Conservation (phyloP, 2,329 filamentous ascomycete species). For the Ceratocystis alfenasii region DNA sequence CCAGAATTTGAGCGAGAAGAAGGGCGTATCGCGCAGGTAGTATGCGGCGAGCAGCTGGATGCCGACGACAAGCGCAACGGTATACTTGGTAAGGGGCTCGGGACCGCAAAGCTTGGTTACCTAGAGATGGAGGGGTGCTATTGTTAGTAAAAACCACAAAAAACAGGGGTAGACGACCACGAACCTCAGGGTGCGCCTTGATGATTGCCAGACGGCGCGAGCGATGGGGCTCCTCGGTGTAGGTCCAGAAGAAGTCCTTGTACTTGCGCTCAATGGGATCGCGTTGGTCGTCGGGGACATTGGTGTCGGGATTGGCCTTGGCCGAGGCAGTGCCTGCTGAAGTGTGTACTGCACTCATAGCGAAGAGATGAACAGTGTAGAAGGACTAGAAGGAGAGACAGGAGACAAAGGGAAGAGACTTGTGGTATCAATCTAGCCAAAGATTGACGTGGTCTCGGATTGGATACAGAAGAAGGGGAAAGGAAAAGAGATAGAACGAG, state of each 20-base stretch:
- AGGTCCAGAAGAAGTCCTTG: conserved; percentile 85
- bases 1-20: conserved; percentile 78
- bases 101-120: conserved; percentile 95
- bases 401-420: background rate
- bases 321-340: conserved; percentile 10
- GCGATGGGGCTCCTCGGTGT: conserved; percentile 93
- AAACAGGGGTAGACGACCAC: conserved; percentile 21
- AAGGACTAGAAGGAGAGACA: background rate
- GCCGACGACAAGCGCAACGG: conserved; percentile 70
- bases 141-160: background rate
- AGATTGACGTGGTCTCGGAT: background rate
- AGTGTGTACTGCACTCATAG: conserved; percentile 9
- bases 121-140: conserved; percentile 33
- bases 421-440: background rate
- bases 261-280: conserved; percentile 25
- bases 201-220: conserved; percentile 88
- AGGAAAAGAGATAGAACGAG: background rate
- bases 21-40: conserved; percentile 60
- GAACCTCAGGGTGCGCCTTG: conserved; percentile 90
- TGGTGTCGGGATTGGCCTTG: conserved; percentile 11
- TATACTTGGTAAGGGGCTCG: conserved; percentile 89
- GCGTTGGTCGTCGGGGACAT: conserved; percentile 17
- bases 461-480: background rate
- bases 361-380: background rate
- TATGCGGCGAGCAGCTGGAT: conserved; percentile 71